Percentiles rank a stretch among this genome's conserved stretches.
Evolutionary conservation across 352 stramenopile genomes (phyloP).

Genomic region (Elongisporangium prolatum): DNA sequence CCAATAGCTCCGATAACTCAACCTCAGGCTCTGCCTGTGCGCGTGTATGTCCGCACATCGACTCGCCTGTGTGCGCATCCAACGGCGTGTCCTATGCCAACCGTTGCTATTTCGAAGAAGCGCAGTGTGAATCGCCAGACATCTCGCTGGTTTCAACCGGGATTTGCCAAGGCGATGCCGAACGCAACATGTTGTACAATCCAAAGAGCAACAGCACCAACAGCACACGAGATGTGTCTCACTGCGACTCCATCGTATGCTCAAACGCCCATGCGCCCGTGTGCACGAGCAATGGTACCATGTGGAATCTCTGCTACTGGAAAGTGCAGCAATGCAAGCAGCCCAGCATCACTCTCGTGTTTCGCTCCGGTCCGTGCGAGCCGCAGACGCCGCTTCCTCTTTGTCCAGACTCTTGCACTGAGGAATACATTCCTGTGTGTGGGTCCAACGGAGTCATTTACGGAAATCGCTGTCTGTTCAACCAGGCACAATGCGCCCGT

Average conservation of each 20-base stretch:
- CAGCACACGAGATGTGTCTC: not conserved
- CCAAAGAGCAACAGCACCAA: not conserved
- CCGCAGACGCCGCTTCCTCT: conserved; percentile 6
- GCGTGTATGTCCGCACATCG: conserved; percentile 26
- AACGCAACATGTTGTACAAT: conserved; percentile 30
- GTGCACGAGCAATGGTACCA: conserved; percentile 39
- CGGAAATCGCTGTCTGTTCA: conserved; percentile 51
- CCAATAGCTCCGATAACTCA: not conserved
- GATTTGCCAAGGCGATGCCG: conserved; percentile 24
- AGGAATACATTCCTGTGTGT: conserved; percentile 39
- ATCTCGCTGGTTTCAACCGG: conserved; percentile 15
- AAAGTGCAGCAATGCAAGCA: conserved; percentile 23
- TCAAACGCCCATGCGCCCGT: conserved; percentile 37
- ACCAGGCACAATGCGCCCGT: conserved; percentile 37
- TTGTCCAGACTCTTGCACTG: conserved; percentile 32
- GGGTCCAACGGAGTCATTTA: conserved; percentile 46
- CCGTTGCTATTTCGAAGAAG: conserved; percentile 44
- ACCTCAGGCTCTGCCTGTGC: conserved; percentile 13
- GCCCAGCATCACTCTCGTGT: conserved; percentile 11
- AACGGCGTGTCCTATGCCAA: conserved; percentile 45
- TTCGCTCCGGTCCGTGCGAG: conserved; percentile 24
- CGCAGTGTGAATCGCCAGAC: conserved; percentile 20
- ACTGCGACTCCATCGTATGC: conserved; percentile 29
- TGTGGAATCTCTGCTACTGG: conserved; percentile 41
- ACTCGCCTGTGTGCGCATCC: conserved; percentile 41